Evolutionary conservation across 768 basidiomycete species (phyloP).

Genomic region (Hericium rajendrae): DNA sequence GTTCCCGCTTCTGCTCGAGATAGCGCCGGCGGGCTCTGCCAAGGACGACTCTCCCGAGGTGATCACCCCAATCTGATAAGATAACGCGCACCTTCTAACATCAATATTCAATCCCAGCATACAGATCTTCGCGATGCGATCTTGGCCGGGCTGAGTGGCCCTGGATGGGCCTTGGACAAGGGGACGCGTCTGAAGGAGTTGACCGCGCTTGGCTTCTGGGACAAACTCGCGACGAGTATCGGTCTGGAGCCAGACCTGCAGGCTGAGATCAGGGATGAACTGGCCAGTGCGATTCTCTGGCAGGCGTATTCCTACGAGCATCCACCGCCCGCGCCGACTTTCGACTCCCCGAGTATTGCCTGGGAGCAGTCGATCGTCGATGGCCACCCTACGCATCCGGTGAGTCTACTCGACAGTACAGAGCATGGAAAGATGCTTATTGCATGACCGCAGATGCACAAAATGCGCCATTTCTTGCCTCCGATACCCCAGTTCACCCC

Average conservation of each 20-base stretch:
- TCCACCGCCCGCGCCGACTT: constrained; percentile 35
- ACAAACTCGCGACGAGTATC: constrained; percentile 28
- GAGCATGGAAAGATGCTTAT: not conserved
- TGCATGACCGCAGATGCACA: constrained; percentile 40
- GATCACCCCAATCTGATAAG: not conserved
- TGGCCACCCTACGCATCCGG: constrained; percentile 52
- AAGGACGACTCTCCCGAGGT: constrained; percentile 1
- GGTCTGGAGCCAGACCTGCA: constrained; percentile 26
- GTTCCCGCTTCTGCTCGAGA: constrained; percentile 33
- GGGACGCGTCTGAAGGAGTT: not conserved
- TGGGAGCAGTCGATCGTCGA: constrained; percentile 58
- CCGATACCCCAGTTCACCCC: constrained; percentile 37
- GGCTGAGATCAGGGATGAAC: constrained; percentile 36
- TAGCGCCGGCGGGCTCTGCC: constrained; percentile 16
- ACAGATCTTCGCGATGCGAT: not conserved
- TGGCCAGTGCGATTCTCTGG: constrained; percentile 43
- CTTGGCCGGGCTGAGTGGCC: not conserved
- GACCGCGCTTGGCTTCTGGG: constrained; percentile 32
- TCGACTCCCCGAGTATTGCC: constrained; percentile 38
- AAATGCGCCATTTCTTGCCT: constrained; percentile 40
- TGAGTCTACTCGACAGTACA: constrained; percentile 15
- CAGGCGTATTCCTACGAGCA: constrained; percentile 43
- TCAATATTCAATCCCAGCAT: not conserved
- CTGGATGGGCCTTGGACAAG: constrained; percentile 1
- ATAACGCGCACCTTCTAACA: not conserved